phyloP scores from a whole-genome alignment of 257 asterid genomes.

The Parsonsia alboflavescens region DNA sequence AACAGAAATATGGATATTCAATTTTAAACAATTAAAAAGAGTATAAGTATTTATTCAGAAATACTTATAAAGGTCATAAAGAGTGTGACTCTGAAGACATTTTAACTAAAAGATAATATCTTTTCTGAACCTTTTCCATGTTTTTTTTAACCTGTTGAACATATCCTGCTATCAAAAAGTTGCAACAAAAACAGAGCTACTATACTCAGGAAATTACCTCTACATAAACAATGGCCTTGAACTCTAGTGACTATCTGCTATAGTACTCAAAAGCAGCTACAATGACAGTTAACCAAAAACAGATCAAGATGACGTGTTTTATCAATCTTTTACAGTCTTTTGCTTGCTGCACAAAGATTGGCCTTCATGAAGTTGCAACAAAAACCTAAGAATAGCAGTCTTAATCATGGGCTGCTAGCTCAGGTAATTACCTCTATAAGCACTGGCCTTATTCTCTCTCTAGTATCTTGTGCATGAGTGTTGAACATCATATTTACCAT shows the following conservation, averaged over 20 bases:
- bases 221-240: neutral
- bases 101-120: neutral
- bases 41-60: too few relatives aligned
- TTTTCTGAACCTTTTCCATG: neutral
- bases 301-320: neutral
- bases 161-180: too few relatives aligned
- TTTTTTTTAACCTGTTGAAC: too few relatives aligned
- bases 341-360: neutral
- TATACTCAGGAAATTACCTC: neutral
- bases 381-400: constrained; percentile 4
- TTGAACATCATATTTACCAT: neutral
- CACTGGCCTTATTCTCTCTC: neutral
- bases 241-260: too few relatives aligned
- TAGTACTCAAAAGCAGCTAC: neutral
- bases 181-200: neutral
- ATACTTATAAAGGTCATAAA: neutral
- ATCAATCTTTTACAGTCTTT: neutral
- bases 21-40: neutral
- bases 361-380: neutral
- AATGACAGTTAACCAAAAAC: neutral
- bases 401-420: neutral
- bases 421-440: neutral
- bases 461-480: neutral
- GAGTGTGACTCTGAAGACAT: neutral
- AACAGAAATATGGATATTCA: neutral